Evolutionary conservation across 1,284 basidiomycete genomes (phyloP).

Genomic region (Meira miltonrushii): DNA sequence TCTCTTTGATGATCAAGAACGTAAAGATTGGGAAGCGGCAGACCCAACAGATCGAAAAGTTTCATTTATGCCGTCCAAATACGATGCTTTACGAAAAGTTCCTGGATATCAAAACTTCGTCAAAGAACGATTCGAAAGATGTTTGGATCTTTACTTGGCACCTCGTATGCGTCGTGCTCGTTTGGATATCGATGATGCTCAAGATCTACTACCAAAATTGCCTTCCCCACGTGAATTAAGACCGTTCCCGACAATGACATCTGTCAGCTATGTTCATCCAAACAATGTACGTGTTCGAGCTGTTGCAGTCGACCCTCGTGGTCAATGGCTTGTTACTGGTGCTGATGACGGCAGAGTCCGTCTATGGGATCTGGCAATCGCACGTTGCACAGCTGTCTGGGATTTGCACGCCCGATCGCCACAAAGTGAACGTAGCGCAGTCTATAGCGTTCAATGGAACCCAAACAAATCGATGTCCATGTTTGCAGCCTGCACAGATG

Average conservation of each 20-base stretch:
- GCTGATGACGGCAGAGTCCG: conserved; percentile 82
- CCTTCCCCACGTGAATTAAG: conserved; percentile 84
- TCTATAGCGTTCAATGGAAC: conserved; percentile 88
- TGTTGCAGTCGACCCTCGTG: conserved; percentile 76
- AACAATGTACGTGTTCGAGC: conserved; percentile 66
- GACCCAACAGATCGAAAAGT: conserved; percentile 88
- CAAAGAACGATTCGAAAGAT: conserved; percentile 87
- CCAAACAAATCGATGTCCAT: conserved; percentile 77
- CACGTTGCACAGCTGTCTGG: conserved; percentile 84
- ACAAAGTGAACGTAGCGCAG: conserved; percentile 51
- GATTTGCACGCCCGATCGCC: conserved; percentile 57
- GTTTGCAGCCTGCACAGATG: conserved; percentile 70
- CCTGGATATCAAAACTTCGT: conserved; percentile 89
- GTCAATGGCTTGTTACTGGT: conserved; percentile 84
- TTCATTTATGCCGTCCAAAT: conserved; percentile 84
- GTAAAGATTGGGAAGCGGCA: conserved; percentile 72
- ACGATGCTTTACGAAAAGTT: conserved; percentile 76
- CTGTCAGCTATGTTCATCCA: conserved; percentile 68
- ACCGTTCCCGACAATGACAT: conserved; percentile 86
- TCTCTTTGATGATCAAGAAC: conserved; percentile 81
- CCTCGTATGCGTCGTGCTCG: conserved; percentile 65
- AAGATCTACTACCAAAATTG: conserved; percentile 87
- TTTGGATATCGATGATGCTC: conserved; percentile 59
- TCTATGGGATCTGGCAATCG: conserved; percentile 90
- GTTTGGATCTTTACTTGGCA: conserved; percentile 93